Evolutionary conservation across 257 asterid species (phyloP), one percentile per base, ranked within the genome.

Genomic region (Anisodus acutangulus): DNA sequence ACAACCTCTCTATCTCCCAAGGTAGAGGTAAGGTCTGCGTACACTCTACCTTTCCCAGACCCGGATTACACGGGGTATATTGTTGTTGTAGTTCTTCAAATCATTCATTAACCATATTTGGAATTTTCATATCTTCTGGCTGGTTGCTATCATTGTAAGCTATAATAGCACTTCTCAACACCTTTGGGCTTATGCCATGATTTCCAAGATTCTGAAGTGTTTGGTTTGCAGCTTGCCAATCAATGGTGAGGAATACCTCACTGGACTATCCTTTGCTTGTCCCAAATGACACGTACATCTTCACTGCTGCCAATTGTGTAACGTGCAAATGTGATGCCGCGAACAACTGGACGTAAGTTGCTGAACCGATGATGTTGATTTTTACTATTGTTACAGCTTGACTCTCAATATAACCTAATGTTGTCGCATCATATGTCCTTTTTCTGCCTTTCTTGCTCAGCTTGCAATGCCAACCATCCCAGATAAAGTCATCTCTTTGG

Each of bases 281-380:
- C 47, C 84, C 96, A 0, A 94, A 93, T 43, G 90, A 85, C 71
- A 88, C 94, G 54, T 94, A 94, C 54, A 85, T 57, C 68, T 86
- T 90, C 92, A 94, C 99, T 62, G 98, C 99, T 79, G 81, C 83
- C 35, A 86, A 87, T 31, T 95, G 99, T 39, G 94, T 95, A 16
- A 81, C 37, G 87, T 95, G 99, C 93, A 88, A 78, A 12, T 95
- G 99, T 78, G 85, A 92, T 84, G 88, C 97, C 69, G 89, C 95
- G 22, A 82, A 78, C 5, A 91, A 85, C 92, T 91, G 90, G 93
- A 88, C 55, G 99, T 94, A 86, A 93, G 98, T 85, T 49, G 39
- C 43, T 47, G 39, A 3, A 17, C 9, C 37, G 49, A 37, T 22
- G 43, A 82, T 79, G 12, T 5, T 69, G 17, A 13, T 3, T 11